Conservation (phyloP, 139 green algal genomes). For the Deuterostichococcus epilithicus region DNA sequence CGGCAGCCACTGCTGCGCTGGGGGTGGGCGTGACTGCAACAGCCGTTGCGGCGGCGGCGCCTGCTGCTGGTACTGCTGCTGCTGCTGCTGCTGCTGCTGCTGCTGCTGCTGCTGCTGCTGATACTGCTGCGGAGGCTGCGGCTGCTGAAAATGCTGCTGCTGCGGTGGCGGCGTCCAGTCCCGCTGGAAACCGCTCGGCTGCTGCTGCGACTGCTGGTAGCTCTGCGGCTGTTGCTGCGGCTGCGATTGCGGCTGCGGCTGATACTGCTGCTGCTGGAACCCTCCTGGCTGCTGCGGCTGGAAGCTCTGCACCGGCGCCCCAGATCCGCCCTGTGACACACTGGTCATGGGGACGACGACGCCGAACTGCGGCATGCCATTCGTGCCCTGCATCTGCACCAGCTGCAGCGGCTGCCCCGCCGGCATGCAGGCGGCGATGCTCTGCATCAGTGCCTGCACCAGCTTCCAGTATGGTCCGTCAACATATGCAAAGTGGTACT, state of each 20-base stretch:
- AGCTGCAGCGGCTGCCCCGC: neutral
- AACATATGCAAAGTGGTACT: no score
- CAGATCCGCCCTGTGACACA: no score
- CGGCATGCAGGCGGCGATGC: neutral
- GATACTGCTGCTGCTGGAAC: neutral
- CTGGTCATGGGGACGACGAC: neutral
- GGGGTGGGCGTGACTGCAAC: no score
- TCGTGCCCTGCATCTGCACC: neutral
- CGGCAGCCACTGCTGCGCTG: no score
- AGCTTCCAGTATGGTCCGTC: no score
- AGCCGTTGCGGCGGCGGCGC: neutral
- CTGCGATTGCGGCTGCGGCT: neutral
- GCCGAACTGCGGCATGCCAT: neutral
- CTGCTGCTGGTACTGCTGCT: neutral
- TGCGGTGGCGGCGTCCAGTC: no score
- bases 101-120: neutral
- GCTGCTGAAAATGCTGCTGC: neutral
- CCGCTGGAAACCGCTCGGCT: neutral
- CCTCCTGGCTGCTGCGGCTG: no score
- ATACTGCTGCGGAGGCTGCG: neutral
- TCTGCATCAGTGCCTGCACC: neutral
- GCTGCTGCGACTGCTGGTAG: neutral
- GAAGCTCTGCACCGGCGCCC: no score
- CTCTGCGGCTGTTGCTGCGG: no score
- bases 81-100: neutral